Conservation (phyloP, 208 protist genomes). For the Leishmania aethiopica region DNA sequence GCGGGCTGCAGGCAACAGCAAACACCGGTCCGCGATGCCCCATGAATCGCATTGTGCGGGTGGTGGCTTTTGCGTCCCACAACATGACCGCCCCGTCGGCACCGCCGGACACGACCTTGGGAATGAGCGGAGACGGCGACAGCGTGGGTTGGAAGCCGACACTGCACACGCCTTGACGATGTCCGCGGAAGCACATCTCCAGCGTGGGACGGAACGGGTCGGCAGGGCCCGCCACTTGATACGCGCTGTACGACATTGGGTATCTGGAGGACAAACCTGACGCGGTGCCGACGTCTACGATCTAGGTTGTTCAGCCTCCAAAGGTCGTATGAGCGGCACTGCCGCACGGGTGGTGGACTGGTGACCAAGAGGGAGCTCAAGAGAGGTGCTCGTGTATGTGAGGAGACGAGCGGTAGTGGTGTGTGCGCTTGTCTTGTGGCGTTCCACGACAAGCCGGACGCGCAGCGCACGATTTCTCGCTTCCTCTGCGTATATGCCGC, state of each 20-base stretch:
- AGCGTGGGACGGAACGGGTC: conserved; percentile 42
- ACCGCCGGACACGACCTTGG: conserved; percentile 65
- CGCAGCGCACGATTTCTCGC: not conserved
- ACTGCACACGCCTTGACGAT: conserved; percentile 60
- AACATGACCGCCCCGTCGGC: conserved; percentile 86
- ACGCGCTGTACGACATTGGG: conserved; percentile 20
- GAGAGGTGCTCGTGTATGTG: not conserved
- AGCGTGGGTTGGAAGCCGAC: conserved; percentile 48
- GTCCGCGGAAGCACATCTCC: conserved; percentile 78
- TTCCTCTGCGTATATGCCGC: not conserved
- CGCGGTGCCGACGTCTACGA: not conserved
- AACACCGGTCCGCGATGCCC: conserved; percentile 82
- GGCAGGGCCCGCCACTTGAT: not conserved
- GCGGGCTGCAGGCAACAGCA: conserved; percentile 52
- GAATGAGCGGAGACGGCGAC: conserved; percentile 15
- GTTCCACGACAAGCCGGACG: not conserved
- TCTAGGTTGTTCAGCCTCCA: not conserved
- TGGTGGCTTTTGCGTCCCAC: conserved; percentile 76
- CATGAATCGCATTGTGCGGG: conserved; percentile 76
- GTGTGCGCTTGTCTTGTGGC: not conserved
- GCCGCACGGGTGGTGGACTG: not conserved
- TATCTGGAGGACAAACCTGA: not conserved
- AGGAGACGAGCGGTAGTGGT: not conserved
- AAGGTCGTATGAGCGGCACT: not conserved
- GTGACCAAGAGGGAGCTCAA: not conserved